phyloP scores from a whole-genome alignment of 1,284 basidiomycete species.

The Mycena citricolor region DNA sequence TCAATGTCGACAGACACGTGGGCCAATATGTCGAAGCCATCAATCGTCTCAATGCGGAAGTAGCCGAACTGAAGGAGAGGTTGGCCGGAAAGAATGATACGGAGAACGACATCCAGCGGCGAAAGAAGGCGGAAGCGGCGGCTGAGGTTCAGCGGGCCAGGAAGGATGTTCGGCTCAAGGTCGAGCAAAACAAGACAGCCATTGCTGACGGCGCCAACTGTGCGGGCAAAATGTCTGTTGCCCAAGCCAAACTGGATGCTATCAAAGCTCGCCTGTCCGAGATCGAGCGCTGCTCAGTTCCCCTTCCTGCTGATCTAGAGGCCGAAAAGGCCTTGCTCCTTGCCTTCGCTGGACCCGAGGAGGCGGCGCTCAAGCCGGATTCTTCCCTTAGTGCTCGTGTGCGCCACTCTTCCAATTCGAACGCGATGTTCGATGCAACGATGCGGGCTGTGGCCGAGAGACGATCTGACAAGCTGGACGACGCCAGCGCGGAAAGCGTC shows the following conservation, averaged over 20 bases:
- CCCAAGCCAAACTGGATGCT: constrained; percentile 68
- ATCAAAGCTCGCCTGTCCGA: constrained; percentile 69
- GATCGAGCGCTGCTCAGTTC: constrained; percentile 49
- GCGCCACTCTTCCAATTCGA: constrained; percentile 71
- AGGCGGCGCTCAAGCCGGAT: constrained; percentile 61
- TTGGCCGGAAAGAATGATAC: constrained; percentile 65
- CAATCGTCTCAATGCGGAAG: constrained; percentile 80
- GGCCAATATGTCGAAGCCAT: constrained; percentile 94
- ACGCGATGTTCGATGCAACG: constrained; percentile 80
- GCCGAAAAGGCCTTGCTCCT: constrained; percentile 74
- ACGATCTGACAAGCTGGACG: constrained; percentile 77
- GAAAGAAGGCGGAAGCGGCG: constrained; percentile 67
- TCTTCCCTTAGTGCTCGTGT: constrained; percentile 62
- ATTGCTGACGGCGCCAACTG: constrained; percentile 80
- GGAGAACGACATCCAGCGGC: constrained; percentile 61
- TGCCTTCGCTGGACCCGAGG: constrained; percentile 70
- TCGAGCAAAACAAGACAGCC: constrained; percentile 64
- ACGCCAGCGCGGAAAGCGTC: constrained; percentile 68
- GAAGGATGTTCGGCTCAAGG: constrained; percentile 66
- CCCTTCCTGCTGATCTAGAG: constrained; percentile 59
- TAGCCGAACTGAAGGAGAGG: constrained; percentile 84
- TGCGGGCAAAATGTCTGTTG: constrained; percentile 72
- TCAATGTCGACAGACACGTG: constrained; percentile 91
- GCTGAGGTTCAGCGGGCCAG: constrained; percentile 71
- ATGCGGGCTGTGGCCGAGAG: constrained; percentile 80